Percentiles rank a stretch among this genome's conserved stretches.
Evolutionary conservation across 179 eudicot species (phyloP).

Genomic region (Spinacia oleracea): DNA sequence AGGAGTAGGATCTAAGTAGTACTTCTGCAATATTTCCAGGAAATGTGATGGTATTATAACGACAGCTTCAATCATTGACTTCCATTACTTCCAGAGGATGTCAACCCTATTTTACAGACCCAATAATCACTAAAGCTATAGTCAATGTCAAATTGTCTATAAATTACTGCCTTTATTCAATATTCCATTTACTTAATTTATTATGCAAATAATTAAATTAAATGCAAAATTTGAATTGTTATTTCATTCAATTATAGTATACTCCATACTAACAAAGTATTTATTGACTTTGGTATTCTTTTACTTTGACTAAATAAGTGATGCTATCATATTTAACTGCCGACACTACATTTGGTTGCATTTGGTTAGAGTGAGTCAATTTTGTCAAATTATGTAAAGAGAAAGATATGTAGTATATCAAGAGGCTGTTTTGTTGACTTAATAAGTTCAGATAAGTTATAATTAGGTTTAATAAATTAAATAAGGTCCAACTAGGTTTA

Average conservation of each 20-base stretch:
- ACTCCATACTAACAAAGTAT: not conserved
- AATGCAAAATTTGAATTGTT: not conserved
- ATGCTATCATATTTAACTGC: not conserved
- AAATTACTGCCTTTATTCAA: not conserved
- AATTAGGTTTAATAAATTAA: no score
- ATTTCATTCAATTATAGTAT: no score
- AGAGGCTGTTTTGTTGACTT: no score
- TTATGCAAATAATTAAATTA: not conserved
- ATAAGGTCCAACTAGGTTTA: no score
- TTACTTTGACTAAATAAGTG: not conserved
- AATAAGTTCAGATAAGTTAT: no score
- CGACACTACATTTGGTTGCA: no score
- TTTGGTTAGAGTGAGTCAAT: not conserved
- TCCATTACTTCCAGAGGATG: not conserved
- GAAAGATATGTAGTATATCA: no score
- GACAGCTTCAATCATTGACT: conserved; percentile 18
- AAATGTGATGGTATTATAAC: not conserved
- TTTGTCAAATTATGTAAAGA: not conserved
- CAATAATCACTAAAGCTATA: not conserved
- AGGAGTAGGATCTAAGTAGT: conserved; percentile 3
- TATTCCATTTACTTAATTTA: not conserved
- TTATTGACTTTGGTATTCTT: not conserved
- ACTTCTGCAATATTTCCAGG: not conserved
- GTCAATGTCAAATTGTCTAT: conserved; percentile 3
- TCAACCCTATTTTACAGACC: not conserved